Evolutionary conservation across 2,329 filamentous ascomycete genomes (phyloP).

Genomic region (Fusarium cicatricum): DNA sequence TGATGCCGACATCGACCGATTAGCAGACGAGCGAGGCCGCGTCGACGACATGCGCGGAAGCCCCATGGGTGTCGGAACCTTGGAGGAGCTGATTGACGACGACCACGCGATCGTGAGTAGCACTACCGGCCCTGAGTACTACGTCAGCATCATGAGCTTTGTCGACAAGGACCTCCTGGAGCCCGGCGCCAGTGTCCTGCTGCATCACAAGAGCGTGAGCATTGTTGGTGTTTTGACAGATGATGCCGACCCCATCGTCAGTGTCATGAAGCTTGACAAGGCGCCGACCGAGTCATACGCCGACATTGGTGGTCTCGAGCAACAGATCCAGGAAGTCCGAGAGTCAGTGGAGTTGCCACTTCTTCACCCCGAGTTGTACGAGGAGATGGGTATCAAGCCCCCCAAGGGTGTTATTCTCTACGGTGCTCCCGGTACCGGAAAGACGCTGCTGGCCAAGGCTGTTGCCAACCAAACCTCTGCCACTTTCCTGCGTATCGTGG

Average conservation of each 20-base stretch:
- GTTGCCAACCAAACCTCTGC: constrained; percentile 99
- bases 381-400: constrained; percentile 99
- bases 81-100: constrained; percentile 99
- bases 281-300: constrained; percentile 98
- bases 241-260: constrained; percentile 93
- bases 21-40: constrained; percentile 92
- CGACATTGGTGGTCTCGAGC: constrained; percentile 95
- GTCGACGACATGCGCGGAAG: constrained; percentile 99
- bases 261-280: constrained; percentile 99
- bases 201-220: constrained; percentile 98
- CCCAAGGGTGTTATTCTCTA: constrained; percentile 99
- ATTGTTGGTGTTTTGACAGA: constrained; percentile 98
- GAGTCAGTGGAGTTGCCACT: constrained; percentile 96
- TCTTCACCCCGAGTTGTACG: constrained; percentile 95
- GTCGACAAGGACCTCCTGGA: constrained; percentile 98
- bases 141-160: constrained; percentile 99
- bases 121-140: constrained; percentile 97
- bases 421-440: constrained; percentile 95
- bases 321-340: constrained; percentile 96
- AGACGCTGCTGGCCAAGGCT: constrained; percentile 94
- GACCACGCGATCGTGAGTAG: constrained; percentile 99
- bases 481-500: constrained; percentile 96
- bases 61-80: constrained; percentile 96
- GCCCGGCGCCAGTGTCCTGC: constrained; percentile 90
- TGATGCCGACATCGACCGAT: constrained; percentile 79